Base-by-base conservation (phyloP, 805 yeast species). In the Sugiyamaella lignohabitans region DNA sequence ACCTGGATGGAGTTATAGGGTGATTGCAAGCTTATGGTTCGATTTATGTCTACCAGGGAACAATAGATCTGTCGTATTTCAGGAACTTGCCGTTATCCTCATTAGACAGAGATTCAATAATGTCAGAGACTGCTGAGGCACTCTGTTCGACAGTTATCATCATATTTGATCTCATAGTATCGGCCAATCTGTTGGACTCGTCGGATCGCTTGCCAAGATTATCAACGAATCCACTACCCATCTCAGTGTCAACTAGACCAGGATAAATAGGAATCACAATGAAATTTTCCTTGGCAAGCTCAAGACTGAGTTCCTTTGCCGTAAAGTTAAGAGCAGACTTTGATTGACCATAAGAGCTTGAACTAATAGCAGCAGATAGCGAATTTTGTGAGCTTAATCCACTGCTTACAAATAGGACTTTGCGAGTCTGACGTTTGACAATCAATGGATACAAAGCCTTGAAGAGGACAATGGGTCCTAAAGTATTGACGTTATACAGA, bases 191-290 rank as follows among this genome's bases (percentile, higher is more conserved):
- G 5, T 5, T 8, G 10, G 38, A 35, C 6, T 17, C 38, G 5
- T 5, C 18, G 10, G 38, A 35, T 17, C 11, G 18, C 6, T 14
- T 11, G 11, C 20, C 38, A 35, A 35, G 17, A 5, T 18, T 17
- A 35, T 35, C 38, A 14, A 35, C 20, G 6, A 16, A 35, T 35
- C 20, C 38, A 18, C 22, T 45, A 3, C 59, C 63, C 65, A 63
- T 61, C 39, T 69, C 72, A 36, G 68, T 10, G 11, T 5, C 38
- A 18, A 35, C 38, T 5, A 17, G 38, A 40, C 75, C 74, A 1
- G 76, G 76, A 42, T 68, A 68, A n/a, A 68, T n/a, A 11, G 68
- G 51, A 16, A 66, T 52, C 34, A 63, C 58, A 5, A 55, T 60
- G 48, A 59, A 65, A 0, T 57, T 63, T 35, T 62, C 58, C 1